Base-by-base conservation (phyloP, 2,329 filamentous ascomycete species). In the Pseudogymnoascus sp. region DNA sequence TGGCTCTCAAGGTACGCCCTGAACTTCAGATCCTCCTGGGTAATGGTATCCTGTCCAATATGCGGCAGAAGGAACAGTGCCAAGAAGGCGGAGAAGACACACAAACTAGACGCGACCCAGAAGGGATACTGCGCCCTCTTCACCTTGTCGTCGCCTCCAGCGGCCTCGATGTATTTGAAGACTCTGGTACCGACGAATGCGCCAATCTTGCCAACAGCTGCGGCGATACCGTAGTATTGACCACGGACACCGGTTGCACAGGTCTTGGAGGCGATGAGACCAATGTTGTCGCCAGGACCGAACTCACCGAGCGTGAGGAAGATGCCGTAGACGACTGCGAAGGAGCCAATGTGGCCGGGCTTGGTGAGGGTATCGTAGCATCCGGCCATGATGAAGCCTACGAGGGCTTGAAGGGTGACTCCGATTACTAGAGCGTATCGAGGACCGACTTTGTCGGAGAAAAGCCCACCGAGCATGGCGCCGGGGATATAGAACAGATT, bases 251-350 rank as follows among this genome's bases (percentile, higher is more conserved):
- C 88, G 4, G 92, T 96, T 0, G 92, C 91, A 69, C 87, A 92
- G 1, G 90, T 92, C 79, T 96, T 96, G 55, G 89, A 89, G 0
- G 92, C 92, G 31, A 95, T 75, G 0, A 96, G 81, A 2, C 92
- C 92, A 68, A 96, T 96, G 73, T 96, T 96, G 78, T 96, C 90
- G 10, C 92, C 92, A 0, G 92, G 91, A 0, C 92, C 92, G 41
- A 95, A 76, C 73, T 94, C 91, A 59, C 90, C 90, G 1, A 93
- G 80, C 0, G 87, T 83, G 1, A 91, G 78, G 77, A 94, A 94
- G 66, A 94, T 80, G 13, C 86, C 90, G 68, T 92, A 93, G 2
- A 93, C 84, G 4, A 92, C 87, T 1, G 90, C 87, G 68, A 94
- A 95, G 0, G 80, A 89, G 6, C 80, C 90, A 4, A 94, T 84